Base-by-base conservation (phyloP, 441 rosid species). In the Euphorbia neoarborescens region DNA sequence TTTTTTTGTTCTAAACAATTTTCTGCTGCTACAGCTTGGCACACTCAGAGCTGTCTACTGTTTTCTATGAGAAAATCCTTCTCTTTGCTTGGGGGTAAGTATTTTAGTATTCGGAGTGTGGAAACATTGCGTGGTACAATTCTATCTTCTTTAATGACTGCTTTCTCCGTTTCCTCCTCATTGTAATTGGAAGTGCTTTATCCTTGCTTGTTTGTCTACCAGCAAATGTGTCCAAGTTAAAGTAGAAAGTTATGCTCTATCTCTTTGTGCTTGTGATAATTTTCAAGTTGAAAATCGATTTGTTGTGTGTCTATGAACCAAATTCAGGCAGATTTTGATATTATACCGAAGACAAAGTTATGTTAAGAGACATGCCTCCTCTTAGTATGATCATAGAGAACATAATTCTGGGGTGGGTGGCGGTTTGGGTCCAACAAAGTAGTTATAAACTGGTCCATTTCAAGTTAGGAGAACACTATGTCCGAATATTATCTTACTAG, bases 11-110 rank as follows among this genome's bases (percentile, higher is more conserved):
- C 66, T 76, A 69, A 67, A 70, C 42, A 51, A 72, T 40, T 77
- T 66, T 59, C 62, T 80, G 50, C 59, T 66, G 7, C 82, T 81
- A 71, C 89, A 91, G 97, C 85, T 84, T 94, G 90, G 98, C 98
- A 0, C 98, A 94, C 77, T 94, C 98, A 24, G 98, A 94, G 80
- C 70, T 94, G 79, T 94, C 98, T 1, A 91, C 97, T 4, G 98
- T 94, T 73, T 94, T 94, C 79, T 94, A 87, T 72, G 98, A 94
- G 91, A 94, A 89, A 81, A 91, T 94, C 76, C 91, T 94, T 65
- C 87, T 94, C 69, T 92, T 94, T 71, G 90, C 98, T 27, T 94
- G 97, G 97, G 95, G 97, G 97, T 94, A 71, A 88, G 96, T 84
- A 71, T 9, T 60, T 40, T 66, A 67, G 7, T 34, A 27, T 24